These are phyloP conservation scores for Arthrobotrys conoides DNA, from an alignment of 2,329 filamentous ascomycete species.

Conservation along the genomic window DNA sequence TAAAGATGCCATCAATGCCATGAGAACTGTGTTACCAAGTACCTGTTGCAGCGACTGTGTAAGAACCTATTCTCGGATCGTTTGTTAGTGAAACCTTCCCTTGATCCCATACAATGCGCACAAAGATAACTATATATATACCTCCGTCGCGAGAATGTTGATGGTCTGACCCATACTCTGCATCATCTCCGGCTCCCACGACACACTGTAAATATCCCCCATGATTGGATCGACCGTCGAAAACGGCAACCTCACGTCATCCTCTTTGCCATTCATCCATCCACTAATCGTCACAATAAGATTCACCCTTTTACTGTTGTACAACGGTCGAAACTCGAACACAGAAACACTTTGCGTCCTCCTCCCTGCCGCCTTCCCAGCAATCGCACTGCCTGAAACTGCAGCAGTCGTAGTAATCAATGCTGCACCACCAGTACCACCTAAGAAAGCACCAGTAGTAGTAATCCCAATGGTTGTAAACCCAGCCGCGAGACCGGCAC, in stretches of 20 bases:
- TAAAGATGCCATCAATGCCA: constrained; percentile 78
- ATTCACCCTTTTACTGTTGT: constrained; percentile 98
- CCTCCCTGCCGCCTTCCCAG: constrained; percentile 84
- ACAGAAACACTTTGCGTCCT: constrained; percentile 93
- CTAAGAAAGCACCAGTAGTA: constrained; percentile 89
- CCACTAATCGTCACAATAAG: constrained; percentile 94
- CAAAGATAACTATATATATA: constrained; percentile 69
- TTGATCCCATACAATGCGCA: background rate
- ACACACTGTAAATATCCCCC: constrained; percentile 96
- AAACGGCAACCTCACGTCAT: constrained; percentile 94
- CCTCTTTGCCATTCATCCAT: constrained; percentile 98
- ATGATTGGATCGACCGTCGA: constrained; percentile 97
- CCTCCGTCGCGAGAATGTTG: constrained; percentile 97
- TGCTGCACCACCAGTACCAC: constrained; percentile 90
- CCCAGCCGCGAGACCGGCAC: constrained; percentile 89
- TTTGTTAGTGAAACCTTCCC: background rate
- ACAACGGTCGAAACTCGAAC: constrained; percentile 94
- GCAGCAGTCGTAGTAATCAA: constrained; percentile 93
- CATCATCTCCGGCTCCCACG: constrained; percentile 99
- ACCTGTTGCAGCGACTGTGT: constrained; percentile 79
- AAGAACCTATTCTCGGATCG: constrained; percentile 74
- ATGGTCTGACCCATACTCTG: constrained; percentile 98
- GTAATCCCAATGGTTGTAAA: constrained; percentile 95
- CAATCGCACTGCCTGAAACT: constrained; percentile 87
- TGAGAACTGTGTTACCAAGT: constrained; percentile 82